A percentile compares a stretch with the other conserved stretches of the same genome.
These are phyloP conservation scores for Halocafeteria seosinensis DNA, from an alignment of 108 stramenopile species.

Conservation along the genomic window DNA sequence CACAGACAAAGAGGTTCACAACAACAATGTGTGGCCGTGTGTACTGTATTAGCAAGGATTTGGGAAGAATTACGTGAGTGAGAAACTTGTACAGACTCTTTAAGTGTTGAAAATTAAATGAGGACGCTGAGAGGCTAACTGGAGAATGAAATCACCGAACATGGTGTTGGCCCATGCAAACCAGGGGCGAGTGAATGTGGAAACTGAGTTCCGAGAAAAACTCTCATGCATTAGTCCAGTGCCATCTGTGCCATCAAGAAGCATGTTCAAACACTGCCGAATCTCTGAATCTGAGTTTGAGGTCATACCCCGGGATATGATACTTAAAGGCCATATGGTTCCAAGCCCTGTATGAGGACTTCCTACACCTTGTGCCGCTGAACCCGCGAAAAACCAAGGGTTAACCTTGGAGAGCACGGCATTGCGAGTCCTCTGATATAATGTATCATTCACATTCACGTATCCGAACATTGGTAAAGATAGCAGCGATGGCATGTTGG, in stretches of 20 bases:
- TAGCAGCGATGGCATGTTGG: slow-evolving; percentile 52
- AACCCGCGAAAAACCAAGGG: slow-evolving; percentile 23
- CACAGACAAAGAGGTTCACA: too few relatives aligned
- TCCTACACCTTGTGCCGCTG: slow-evolving; percentile 16
- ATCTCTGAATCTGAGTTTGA: slow-evolving; percentile 16
- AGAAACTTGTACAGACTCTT: neutral
- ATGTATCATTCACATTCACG: slow-evolving; percentile 13
- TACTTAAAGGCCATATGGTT: slow-evolving; percentile 51
- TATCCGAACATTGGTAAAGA: slow-evolving; percentile 45
- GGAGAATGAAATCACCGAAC: slow-evolving; percentile 49
- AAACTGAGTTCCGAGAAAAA: slow-evolving; percentile 23
- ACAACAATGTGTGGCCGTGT: too few relatives aligned
- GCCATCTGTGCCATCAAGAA: slow-evolving; percentile 20
- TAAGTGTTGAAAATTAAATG: slow-evolving; percentile 1
- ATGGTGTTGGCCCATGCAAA: slow-evolving; percentile 52
- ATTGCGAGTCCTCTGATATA: slow-evolving; percentile 35
- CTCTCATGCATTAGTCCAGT: slow-evolving; percentile 41
- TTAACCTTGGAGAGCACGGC: slow-evolving; percentile 30
- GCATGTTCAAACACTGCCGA: slow-evolving; percentile 14
- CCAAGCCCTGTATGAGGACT: slow-evolving; percentile 34
- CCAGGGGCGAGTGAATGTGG: slow-evolving; percentile 32
- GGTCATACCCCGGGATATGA: slow-evolving; percentile 39
- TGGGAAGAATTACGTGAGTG: too few relatives aligned
- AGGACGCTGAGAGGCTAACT: slow-evolving; percentile 22
- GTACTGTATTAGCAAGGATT: too few relatives aligned